These are phyloP conservation scores for Odonthalia washingtoniensis DNA, from an alignment of 31 red algal species.

Conservation along the genomic window DNA sequence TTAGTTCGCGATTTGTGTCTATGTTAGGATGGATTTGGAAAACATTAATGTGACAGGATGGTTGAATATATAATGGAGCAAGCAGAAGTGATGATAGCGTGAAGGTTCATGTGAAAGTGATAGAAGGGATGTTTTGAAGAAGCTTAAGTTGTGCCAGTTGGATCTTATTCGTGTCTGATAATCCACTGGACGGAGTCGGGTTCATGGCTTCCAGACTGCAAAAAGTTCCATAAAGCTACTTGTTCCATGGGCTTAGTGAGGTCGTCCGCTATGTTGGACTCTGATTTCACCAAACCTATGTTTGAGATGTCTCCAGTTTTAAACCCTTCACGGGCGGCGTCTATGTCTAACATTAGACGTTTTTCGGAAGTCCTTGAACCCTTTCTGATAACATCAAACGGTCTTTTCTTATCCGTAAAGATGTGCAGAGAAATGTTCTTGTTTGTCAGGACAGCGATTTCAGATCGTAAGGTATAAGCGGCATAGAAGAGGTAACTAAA, in stretches of 20 bases:
- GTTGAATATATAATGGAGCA: no score
- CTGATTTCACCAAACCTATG: background rate
- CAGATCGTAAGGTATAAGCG: background rate
- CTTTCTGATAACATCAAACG: slow-evolving; percentile 26
- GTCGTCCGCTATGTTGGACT: background rate
- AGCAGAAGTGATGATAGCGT: no score
- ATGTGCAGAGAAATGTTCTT: background rate
- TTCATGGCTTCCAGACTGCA: no score
- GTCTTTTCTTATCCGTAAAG: background rate
- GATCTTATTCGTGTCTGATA: no score
- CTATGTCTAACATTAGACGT: slow-evolving; percentile 13
- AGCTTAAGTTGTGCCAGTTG: no score
- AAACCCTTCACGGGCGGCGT: background rate
- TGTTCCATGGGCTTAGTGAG: background rate
- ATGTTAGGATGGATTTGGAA: no score
- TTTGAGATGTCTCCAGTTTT: background rate
- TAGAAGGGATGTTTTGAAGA: no score
- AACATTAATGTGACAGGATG: no score
- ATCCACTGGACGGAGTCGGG: no score
- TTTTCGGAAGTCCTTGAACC: background rate
- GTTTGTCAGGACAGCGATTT: background rate
- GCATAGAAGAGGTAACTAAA: background rate
- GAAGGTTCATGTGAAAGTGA: no score
- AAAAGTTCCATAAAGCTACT: no score
- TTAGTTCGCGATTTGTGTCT: no score